These are phyloP conservation scores for Albifimbria verrucaria DNA, from an alignment of 2,329 filamentous ascomycete species.

Conservation along the genomic window DNA sequence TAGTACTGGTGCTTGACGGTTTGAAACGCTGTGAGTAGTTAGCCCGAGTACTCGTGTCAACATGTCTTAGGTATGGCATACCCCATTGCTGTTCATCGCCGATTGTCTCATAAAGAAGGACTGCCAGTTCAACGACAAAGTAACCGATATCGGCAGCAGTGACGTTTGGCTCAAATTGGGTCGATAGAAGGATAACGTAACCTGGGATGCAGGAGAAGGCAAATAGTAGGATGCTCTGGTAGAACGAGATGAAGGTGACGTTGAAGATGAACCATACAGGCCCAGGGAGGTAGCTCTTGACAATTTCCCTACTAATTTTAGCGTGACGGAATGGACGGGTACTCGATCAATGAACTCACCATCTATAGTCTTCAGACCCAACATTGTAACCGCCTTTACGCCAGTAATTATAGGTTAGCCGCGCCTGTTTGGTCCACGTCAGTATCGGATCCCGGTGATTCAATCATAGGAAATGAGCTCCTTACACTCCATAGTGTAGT, in stretches of 20 bases:
- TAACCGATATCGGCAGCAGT: constrained; percentile 46
- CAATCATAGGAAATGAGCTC: background rate
- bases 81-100: constrained; percentile 93
- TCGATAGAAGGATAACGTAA: constrained; percentile 76
- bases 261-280: constrained; percentile 81
- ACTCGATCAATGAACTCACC: constrained; percentile 48
- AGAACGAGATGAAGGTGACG: constrained; percentile 80
- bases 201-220: constrained; percentile 71
- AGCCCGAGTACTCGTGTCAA: no score
- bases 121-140: constrained; percentile 40
- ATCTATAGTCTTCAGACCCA: constrained; percentile 94
- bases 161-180: constrained; percentile 54
- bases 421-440: constrained; percentile 45
- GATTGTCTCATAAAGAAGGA: constrained; percentile 68
- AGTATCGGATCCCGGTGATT: background rate
- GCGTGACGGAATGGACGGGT: no score
- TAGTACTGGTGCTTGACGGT: constrained; percentile 74
- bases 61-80: constrained; percentile 24
- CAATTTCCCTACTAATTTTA: constrained; percentile 53
- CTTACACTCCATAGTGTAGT: constrained; percentile 77
- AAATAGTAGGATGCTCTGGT: constrained; percentile 80
- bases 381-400: constrained; percentile 86
- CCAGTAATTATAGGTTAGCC: constrained; percentile 96
- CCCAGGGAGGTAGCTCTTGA: constrained; percentile 62
- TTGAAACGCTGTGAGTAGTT: constrained; percentile 62